Conservation (phyloP, 495 filamentous ascomycete genomes). For the Podospora tetraspora region DNA sequence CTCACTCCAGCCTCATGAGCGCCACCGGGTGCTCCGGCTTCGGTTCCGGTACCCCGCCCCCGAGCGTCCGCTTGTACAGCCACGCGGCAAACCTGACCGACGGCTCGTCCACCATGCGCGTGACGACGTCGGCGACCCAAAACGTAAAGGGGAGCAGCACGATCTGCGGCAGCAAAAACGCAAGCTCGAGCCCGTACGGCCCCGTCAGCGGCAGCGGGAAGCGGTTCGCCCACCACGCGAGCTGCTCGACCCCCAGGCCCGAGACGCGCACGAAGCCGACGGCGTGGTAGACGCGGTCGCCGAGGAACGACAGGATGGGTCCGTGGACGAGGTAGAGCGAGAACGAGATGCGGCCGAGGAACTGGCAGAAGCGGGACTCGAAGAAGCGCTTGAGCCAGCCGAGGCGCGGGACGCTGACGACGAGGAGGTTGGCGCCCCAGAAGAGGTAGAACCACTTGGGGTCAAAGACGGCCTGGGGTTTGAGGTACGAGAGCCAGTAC, state of each 20-base stretch:
- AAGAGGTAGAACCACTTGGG: constrained; percentile 46
- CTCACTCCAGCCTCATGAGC: constrained; percentile 5
- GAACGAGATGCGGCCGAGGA: constrained; percentile 59
- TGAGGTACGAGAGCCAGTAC: constrained; percentile 44
- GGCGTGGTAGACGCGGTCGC: constrained; percentile 46
- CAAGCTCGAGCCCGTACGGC: constrained; percentile 50
- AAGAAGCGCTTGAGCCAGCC: constrained; percentile 48
- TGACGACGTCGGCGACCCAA: constrained; percentile 52
- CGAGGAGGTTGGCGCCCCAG: constrained; percentile 51
- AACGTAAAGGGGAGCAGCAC: constrained; percentile 53
- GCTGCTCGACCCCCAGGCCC: constrained; percentile 21
- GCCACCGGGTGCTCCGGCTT: constrained; percentile 12
- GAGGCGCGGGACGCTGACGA: constrained; percentile 45
- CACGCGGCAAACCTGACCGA: constrained; percentile 49
- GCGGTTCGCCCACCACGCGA: constrained; percentile 45
- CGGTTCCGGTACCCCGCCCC: constrained; percentile 8
- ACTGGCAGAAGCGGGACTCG: constrained; percentile 55
- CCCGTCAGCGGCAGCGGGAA: constrained; percentile 47
- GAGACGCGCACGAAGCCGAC: constrained; percentile 38
- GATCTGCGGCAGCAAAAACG: constrained; percentile 48
- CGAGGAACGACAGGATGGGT: constrained; percentile 45
- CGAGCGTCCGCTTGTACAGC: constrained; percentile 41
- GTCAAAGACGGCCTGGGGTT: constrained; percentile 51
- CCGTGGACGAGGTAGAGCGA: constrained; percentile 65
- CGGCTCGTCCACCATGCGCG: constrained; percentile 52